Base-by-base conservation (phyloP, 352 stramenopile genomes). In the Phytophthora parvispora region DNA sequence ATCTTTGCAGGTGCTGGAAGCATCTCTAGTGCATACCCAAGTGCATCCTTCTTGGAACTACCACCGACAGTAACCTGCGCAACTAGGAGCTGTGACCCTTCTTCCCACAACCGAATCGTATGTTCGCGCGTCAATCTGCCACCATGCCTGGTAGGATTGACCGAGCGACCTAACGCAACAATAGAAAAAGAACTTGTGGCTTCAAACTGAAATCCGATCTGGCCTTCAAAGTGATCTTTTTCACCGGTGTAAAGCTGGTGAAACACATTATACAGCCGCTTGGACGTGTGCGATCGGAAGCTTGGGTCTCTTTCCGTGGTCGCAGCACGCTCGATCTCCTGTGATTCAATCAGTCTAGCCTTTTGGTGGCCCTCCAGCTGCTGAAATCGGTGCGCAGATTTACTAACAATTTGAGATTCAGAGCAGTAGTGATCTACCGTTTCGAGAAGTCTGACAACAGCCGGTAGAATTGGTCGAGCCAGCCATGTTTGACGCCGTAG, bases 121-220 rank as follows among this genome's bases (percentile, higher is more conserved):
- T 97, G 90, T 20, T 93, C 78, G 25, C 88, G 80, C 4, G 91
- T 80, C 5, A 97, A 57, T 42, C 80, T 65, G 4, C 90, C 90
- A 48, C 70, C 72, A 48, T 95, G 91, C 40, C 85, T 83, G 6
- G 50, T 64, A 6, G 84, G 77, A 59, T 97, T 95, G 38, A 96
- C 88, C 6, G 88, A 95, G 3, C 90, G 82, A 1, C 90, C 90
- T 15, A 97, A 67, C 6, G 88, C 90, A n/a, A 95, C 80, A 50
- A 97, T 87, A 27, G 69, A 78, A 67, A 97, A 97, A 1, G 83
- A 91, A 47, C 88, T 93, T 4, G 76, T 91, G 7, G 90, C 88
- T 72, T 97, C 90, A 70, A 97, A 97, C 55, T 97, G 90, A 50
- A 97, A 97, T 6, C 90, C 90, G 61, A 97, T 97, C 61, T 97